Evolutionary conservation across 2,329 filamentous ascomycete species (phyloP).

Genomic region (Periconia macrospinosa): DNA sequence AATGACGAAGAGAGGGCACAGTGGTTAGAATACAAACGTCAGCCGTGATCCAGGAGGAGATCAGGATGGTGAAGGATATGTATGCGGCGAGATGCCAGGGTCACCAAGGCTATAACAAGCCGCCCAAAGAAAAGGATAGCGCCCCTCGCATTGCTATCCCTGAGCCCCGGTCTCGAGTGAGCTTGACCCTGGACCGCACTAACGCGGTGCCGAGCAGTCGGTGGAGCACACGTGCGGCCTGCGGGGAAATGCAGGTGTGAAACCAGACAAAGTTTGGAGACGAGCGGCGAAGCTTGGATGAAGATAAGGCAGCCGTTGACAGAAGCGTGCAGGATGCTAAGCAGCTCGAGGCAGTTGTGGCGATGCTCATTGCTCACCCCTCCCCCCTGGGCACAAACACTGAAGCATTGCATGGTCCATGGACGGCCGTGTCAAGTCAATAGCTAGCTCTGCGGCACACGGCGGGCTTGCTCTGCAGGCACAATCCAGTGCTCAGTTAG

Average conservation of each 20-base stretch:
- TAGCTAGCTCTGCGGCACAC: neutral
- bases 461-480: too few species aligned
- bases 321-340: slow-evolving; percentile 9
- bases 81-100: slow-evolving; percentile 17
- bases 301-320: slow-evolving; percentile 14
- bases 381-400: neutral
- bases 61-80: slow-evolving; percentile 15
- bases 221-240: slow-evolving; percentile 41
- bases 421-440: neutral
- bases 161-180: slow-evolving; percentile 3
- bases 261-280: slow-evolving; percentile 29
- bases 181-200: slow-evolving; percentile 14
- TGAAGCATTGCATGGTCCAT: neutral
- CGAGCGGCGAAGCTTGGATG: slow-evolving; percentile 14
- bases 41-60: slow-evolving; percentile 12
- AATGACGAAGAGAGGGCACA: neutral
- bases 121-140: slow-evolving; percentile 33
- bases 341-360: neutral
- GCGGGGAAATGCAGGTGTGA: slow-evolving; percentile 41
- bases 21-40: slow-evolving; percentile 18
- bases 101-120: slow-evolving; percentile 36
- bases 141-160: slow-evolving; percentile 17
- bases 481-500: too few species aligned
- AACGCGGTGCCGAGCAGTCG: slow-evolving; percentile 28
- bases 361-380: neutral